phyloP scores from a whole-genome alignment of 352 stramenopile genomes.

The Globisporangium megalacanthum region DNA sequence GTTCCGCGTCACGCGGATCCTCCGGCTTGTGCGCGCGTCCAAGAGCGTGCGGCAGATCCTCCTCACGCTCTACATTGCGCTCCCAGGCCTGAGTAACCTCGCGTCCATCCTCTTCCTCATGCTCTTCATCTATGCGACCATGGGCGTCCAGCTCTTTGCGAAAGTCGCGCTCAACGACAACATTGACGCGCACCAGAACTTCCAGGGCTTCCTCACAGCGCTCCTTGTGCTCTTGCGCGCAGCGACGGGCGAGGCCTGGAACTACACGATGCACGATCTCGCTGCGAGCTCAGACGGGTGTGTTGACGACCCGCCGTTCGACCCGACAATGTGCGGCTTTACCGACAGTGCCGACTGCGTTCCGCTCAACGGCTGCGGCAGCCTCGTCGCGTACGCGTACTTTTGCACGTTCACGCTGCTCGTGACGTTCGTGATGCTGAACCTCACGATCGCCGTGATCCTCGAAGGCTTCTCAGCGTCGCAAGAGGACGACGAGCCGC shows the following conservation, averaged over 20 bases:
- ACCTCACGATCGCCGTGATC: slow-evolving; percentile 93
- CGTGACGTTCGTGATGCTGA: slow-evolving; percentile 93
- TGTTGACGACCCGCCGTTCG: slow-evolving; percentile 54
- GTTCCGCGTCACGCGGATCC: slow-evolving; percentile 86
- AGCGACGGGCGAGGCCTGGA: slow-evolving; percentile 91
- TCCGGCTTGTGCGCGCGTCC: slow-evolving; percentile 80
- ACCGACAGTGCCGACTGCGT: slow-evolving; percentile 56
- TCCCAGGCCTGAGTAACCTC: slow-evolving; percentile 90
- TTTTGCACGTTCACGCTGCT: slow-evolving; percentile 88
- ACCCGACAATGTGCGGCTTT: slow-evolving; percentile 70
- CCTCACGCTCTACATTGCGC: slow-evolving; percentile 86
- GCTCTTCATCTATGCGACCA: slow-evolving; percentile 92
- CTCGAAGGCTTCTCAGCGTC: slow-evolving; percentile 88
- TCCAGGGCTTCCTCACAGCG: slow-evolving; percentile 88
- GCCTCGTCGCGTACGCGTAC: slow-evolving; percentile 52
- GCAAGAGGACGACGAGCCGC: slow-evolving; percentile 83
- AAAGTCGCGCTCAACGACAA: slow-evolving; percentile 69
- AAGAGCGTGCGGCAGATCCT: slow-evolving; percentile 87
- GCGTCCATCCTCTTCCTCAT: slow-evolving; percentile 89
- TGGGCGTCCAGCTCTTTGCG: slow-evolving; percentile 91
- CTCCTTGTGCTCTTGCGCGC: slow-evolving; percentile 89
- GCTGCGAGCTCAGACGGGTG: slow-evolving; percentile 33
- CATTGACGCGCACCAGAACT: slow-evolving; percentile 89
- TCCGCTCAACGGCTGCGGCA: slow-evolving; percentile 78
- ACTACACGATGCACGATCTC: slow-evolving; percentile 91